Evolutionary conservation across 2,329 filamentous ascomycete species (phyloP), one percentile per base, ranked within the genome.

Genomic region (Paecilomyces sp.): DNA sequence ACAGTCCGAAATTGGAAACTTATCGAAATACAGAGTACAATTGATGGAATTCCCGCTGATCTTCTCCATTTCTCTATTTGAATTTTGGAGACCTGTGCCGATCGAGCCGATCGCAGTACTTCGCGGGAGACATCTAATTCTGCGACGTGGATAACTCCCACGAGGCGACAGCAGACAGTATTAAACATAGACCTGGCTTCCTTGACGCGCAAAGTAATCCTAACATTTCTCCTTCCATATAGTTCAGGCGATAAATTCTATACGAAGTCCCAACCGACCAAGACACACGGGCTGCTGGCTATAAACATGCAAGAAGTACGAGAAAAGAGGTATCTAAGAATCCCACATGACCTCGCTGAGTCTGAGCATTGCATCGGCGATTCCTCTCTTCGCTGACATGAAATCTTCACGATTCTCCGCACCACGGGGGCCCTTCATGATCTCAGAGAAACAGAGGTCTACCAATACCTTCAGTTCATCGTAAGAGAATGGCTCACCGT

Each of bases 301-400:
- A 36, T 22, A 33, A 55, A 55, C 54, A 36, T 11, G 54, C 9
- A 55, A 7, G 34, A n/a, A 7, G 30, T 41, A n/a, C 36, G 36
- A 55, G 13, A 28, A 47, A 47, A 28, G 12, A 50, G 18, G 31
- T 54, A 67, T 74, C 56, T 67, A 71, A 36, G 73, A 74, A 72
- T 79, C 77, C 78, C 78, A 79, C 77, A 80, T 79, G 51, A 78
- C 67, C 67, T 80, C 77, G 58, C 76, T 78, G 66, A 80, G 65
- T 56, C 70, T 70, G 60, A 79, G 64, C 60, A 79, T 65, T 12
- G 76, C 73, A 67, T 79, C 78, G 11, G 73, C 76, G 61, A 74
- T 77, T 22, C 72, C 75, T 61, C 77, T 78, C 67, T 77, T 77
- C 25, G 77, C 76, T 55, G 74, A 72, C 71, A 80, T 74, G 33